Percentiles rank a stretch among this genome's conserved stretches.
Evolutionary conservation across 73 alveolate species (phyloP).

Genomic region (Blepharisma japonicum): DNA sequence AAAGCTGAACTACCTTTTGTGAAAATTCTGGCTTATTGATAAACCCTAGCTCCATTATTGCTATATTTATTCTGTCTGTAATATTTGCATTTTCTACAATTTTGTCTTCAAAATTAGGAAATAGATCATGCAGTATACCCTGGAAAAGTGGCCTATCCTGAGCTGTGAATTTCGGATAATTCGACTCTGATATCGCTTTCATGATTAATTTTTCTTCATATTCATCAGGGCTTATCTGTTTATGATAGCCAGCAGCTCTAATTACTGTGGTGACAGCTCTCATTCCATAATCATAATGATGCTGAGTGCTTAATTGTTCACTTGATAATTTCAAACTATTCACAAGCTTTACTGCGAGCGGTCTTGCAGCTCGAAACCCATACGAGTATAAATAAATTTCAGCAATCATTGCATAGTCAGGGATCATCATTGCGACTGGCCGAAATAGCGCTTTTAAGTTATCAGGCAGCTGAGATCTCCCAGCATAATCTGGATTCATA

Average conservation of each 20-base stretch:
- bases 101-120: slow-evolving; percentile 88
- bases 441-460: slow-evolving; percentile 90
- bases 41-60: slow-evolving; percentile 55
- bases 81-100: slow-evolving; percentile 73
- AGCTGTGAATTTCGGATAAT: slow-evolving; percentile 91
- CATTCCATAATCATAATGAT: slow-evolving; percentile 99
- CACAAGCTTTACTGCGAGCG: slow-evolving; percentile 80
- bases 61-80: slow-evolving; percentile 60
- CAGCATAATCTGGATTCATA: slow-evolving; percentile 97
- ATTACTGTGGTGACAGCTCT: slow-evolving; percentile 95
- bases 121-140: slow-evolving; percentile 90
- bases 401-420: slow-evolving; percentile 86
- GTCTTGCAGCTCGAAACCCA: slow-evolving; percentile 93
- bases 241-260: slow-evolving; percentile 96
- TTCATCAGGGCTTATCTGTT: slow-evolving; percentile 73
- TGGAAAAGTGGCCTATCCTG: slow-evolving; percentile 95
- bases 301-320: slow-evolving; percentile 88
- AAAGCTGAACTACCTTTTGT: slow-evolving; percentile 82
- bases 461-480: slow-evolving; percentile 93
- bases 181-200: slow-evolving; percentile 95
- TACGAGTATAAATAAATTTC: slow-evolving; percentile 90
- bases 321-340: slow-evolving; percentile 84
- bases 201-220: slow-evolving; percentile 84
- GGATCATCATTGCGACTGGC: slow-evolving; percentile 91
- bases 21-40: slow-evolving; percentile 69